These are phyloP conservation scores for Aspergillus fructus DNA, from an alignment of 2,329 filamentous ascomycete species.

Conservation along the genomic window DNA sequence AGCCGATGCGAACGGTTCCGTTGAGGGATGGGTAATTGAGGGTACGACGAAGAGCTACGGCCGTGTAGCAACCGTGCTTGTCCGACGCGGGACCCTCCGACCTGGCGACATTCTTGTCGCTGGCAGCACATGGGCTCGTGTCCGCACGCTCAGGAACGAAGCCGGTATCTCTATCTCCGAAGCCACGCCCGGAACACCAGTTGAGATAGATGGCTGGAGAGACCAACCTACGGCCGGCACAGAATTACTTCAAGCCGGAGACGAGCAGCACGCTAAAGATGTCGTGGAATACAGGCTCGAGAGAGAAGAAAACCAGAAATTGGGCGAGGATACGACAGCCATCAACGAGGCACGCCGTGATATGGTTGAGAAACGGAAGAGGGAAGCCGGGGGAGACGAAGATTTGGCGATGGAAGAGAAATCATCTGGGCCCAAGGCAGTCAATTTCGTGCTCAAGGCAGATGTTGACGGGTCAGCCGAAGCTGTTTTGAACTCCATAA, in stretches of 20 bases:
- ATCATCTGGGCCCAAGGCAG: conserved; percentile 52
- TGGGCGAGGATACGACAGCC: conserved; percentile 69
- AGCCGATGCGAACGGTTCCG: conserved; percentile 71
- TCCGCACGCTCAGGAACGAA: conserved; percentile 84
- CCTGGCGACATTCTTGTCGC: conserved; percentile 82
- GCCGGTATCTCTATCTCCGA: conserved; percentile 69
- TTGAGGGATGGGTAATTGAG: conserved; percentile 93
- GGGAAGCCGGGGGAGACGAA: conserved; percentile 28
- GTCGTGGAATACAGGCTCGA: conserved; percentile 77
- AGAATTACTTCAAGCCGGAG: conserved; percentile 77
- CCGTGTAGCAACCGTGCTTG: conserved; percentile 82
- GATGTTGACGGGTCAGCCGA: conserved; percentile 94
- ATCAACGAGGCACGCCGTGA: conserved; percentile 69
- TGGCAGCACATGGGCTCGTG: conserved; percentile 80
- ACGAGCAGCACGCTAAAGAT: conserved; percentile 74
- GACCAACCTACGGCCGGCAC: conserved; percentile 84
- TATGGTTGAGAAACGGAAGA: conserved; percentile 53
- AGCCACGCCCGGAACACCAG: conserved; percentile 82
- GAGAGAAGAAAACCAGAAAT: conserved; percentile 64
- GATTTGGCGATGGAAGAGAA: conserved; percentile 39
- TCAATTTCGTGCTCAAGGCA: conserved; percentile 86
- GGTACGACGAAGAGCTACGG: conserved; percentile 82
- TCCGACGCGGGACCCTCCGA: conserved; percentile 81
- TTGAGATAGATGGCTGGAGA: conserved; percentile 94
- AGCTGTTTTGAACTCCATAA: conserved; percentile 75